Evolutionary conservation across 2,329 filamentous ascomycete genomes (phyloP).

Genomic region (Aspergillus felis): DNA sequence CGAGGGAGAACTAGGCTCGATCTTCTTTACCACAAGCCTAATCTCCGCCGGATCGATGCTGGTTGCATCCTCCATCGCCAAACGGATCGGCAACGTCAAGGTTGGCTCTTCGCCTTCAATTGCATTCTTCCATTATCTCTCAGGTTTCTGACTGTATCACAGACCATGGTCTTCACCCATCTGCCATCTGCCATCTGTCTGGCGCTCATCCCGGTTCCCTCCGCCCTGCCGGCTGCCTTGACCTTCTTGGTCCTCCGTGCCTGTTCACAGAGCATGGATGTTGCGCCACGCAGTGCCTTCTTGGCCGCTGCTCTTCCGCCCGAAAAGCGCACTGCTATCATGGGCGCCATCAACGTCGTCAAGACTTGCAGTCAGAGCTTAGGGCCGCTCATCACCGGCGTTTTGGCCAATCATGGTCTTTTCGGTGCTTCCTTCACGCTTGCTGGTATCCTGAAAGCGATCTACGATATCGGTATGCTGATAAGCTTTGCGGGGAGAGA

Average conservation of each 20-base stretch:
- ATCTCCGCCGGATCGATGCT: conserved; percentile 43
- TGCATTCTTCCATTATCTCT: background rate
- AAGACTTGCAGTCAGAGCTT: conserved; percentile 62
- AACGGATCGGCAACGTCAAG: conserved; percentile 55
- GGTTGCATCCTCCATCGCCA: conserved; percentile 60
- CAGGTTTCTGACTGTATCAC: background rate
- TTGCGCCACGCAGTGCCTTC: conserved; percentile 66
- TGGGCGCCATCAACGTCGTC: conserved; percentile 66
- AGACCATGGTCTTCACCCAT: conserved; percentile 74
- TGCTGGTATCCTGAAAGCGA: conserved; percentile 60
- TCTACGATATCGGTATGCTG: conserved; percentile 58
- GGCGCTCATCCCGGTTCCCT: conserved; percentile 58
- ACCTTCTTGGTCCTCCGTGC: conserved; percentile 60
- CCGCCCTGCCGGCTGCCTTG: conserved; percentile 52
- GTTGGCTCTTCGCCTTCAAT: conserved; percentile 9
- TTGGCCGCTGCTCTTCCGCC: conserved; percentile 62
- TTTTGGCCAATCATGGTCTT: conserved; percentile 51
- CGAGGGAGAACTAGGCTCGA: conserved; percentile 51
- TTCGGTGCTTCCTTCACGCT: conserved; percentile 62
- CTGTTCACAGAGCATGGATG: conserved; percentile 65
- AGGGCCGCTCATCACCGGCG: conserved; percentile 62
- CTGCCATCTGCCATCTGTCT: conserved; percentile 65
- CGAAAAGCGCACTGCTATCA: conserved; percentile 65
- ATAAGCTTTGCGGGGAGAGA: conserved; percentile 44
- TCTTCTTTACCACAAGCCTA: conserved; percentile 49